phyloP scores from a whole-genome alignment of 805 yeast genomes.

The Candida manassasensis region DNA sequence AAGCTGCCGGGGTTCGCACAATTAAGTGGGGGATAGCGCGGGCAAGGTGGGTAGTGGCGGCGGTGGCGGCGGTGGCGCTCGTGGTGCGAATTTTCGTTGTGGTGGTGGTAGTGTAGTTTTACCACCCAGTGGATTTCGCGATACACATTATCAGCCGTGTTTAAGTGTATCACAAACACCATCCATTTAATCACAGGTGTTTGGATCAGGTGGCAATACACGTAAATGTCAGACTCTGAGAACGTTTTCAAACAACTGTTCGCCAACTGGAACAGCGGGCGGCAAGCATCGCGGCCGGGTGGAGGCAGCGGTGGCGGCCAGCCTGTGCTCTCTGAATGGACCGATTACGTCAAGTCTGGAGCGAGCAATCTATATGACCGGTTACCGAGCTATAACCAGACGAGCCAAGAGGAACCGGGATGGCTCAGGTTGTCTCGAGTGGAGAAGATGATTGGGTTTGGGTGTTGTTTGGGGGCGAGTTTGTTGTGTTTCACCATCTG shows the following conservation, averaged over 20 bases:
- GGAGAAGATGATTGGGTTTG: conserved; percentile 76
- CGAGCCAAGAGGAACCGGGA: conserved; percentile 55
- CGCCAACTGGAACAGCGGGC: conserved; percentile 23
- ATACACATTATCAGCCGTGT: too few relatives aligned
- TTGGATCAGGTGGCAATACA: too few relatives aligned
- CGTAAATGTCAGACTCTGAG: conserved; percentile 32
- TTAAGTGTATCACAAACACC: too few relatives aligned
- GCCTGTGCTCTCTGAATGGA: conserved; percentile 38
- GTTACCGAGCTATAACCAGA: conserved; percentile 47
- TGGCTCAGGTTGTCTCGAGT: conserved; percentile 75
- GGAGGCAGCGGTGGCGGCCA: conserved; percentile 10
- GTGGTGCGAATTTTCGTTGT: too few relatives aligned
- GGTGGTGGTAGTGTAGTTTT: too few relatives aligned
- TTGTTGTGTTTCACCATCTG: conserved; percentile 78
- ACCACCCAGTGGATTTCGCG: too few relatives aligned
- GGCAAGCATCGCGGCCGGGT: neutral
- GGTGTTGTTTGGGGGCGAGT: conserved; percentile 71
- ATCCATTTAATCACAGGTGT: too few relatives aligned
- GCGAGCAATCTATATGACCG: conserved; percentile 59
- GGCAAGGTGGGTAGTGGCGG: too few relatives aligned
- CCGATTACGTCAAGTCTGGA: conserved; percentile 36
- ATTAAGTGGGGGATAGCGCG: too few relatives aligned
- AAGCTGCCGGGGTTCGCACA: too few relatives aligned
- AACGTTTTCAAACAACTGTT: conserved; percentile 31
- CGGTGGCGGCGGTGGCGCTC: too few relatives aligned